Evolutionary conservation across 2,329 filamentous ascomycete species (phyloP), one percentile per base, ranked within the genome.

Genomic region (Xylogone sp.): DNA sequence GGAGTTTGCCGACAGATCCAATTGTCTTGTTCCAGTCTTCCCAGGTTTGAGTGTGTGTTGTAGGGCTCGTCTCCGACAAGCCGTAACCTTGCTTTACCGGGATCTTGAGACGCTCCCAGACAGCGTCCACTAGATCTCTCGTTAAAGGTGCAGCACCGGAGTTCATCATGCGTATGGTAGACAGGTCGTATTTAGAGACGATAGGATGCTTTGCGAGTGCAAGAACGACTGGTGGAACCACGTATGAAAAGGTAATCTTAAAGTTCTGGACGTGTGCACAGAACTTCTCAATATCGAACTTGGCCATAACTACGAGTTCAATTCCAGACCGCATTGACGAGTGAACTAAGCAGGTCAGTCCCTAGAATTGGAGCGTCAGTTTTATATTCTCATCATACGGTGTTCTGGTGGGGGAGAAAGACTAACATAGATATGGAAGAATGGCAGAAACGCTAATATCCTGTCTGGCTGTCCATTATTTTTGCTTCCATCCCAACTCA

Each of bases 1-100:
- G 68, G 42, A 97, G 73, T 43, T 78, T 82, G 12, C 93, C 92
- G 0, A 93, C 88, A 0, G 87, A 86, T 19, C 91, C 92, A 59
- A 92, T 84, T 45, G 81, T 83, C 46, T 78, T 83, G 55, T 83
- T 74, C 90, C 91, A 97, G 59, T 90, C 85, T 31, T 83, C 80
- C 75, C 88, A 86, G 7, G 78, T 73, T 69, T 91, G 89, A 9
- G 82, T 82, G 60, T 90, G 86, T 0, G 89, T 88, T 1, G 84
- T 87, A 0, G 92, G 91, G 21, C 86, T 86, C 13, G 90, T 95
- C 73, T 97, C 93, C 4, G 85, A 90, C 4, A 97, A 77, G 0
- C 93, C 93, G 65, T 96, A 97, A 18, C 89, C 92, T 71, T 97
- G 93, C 75, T 96, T 97, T 54, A 96, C 83, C 2, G 86, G 86